Base-by-base conservation (phyloP, 1,139 yeast genomes). In the Yamadazyma friedrichii region DNA sequence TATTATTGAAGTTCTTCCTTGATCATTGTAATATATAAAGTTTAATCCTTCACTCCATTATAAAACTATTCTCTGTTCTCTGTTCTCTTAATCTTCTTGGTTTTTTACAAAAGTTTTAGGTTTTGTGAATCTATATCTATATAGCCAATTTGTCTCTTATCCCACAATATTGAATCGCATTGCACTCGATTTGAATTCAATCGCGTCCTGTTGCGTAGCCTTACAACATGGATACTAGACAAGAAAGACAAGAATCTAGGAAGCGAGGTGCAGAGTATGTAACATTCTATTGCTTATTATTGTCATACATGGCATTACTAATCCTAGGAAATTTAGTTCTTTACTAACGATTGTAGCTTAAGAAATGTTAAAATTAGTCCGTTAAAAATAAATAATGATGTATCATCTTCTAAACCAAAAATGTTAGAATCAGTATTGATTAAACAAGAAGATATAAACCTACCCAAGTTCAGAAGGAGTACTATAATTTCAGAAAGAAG, bases 251-350 rank as follows among this genome's bases (percentile, higher is more conserved):
- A 26, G 62, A 58, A 35, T 54, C 68, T 22, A 56, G 76, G 34
- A 55, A 62, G 29, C 56, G 76, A 40, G 76, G 76, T 6, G 64
- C 75, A 28, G 73, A 68, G 74, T 68, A 67, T 46, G 74, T 65
- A 24, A 9, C 4, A 20, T 33, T 2, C 15, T 9, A 5, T 6
- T 28, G 9, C 3, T n/a, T 12, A 15, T 4, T 15, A 15, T 12
- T 15, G 4, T 11, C 12, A 17, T 33, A 12, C n/a, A n/a, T n/a
- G n/a, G n/a, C n/a, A n/a, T n/a, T n/a, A n/a, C n/a, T n/a, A n/a
- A n/a, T n/a, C n/a, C n/a, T n/a, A n/a, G n/a, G n/a, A n/a, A n/a
- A n/a, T n/a, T n/a, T n/a, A n/a, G n/a, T n/a, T n/a, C n/a, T n/a
- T n/a, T 15, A 13, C 47, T 47, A 46, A 45, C 50, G 29, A 30